These are phyloP conservation scores for Bipolaris gigantea DNA, from an alignment of 2,329 filamentous ascomycete genomes.

Conservation along the genomic window DNA sequence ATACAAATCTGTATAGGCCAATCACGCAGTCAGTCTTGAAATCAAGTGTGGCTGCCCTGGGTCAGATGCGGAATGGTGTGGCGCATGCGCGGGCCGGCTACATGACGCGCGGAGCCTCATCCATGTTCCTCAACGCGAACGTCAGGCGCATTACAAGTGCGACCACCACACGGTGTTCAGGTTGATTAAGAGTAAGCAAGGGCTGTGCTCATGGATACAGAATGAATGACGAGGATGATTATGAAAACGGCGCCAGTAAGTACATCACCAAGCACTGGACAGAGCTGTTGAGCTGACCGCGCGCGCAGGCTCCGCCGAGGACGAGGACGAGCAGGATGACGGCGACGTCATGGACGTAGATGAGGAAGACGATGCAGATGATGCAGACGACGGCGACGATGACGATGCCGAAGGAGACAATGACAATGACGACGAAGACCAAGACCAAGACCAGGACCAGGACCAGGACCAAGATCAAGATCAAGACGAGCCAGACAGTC, in stretches of 20 bases:
- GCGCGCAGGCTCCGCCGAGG: constrained; percentile 29
- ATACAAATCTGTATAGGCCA: too few relatives aligned
- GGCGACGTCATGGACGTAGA: constrained; percentile 18
- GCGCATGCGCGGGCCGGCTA: background rate
- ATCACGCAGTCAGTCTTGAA: background rate
- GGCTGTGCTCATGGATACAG: constrained; percentile 5
- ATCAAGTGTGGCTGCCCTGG: background rate
- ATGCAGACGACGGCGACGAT: constrained; percentile 37
- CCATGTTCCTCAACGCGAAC: constrained; percentile 11
- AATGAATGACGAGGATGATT: constrained; percentile 54
- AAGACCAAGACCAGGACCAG: constrained; percentile 46
- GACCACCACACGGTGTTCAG: background rate
- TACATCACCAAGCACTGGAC: background rate
- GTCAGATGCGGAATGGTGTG: background rate
- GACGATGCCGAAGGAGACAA: constrained; percentile 50
- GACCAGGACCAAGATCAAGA: constrained; percentile 49
- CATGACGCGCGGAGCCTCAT: constrained; percentile 16
- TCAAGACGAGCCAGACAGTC: constrained; percentile 51
- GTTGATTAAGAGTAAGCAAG: background rate
- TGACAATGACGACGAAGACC: constrained; percentile 48
- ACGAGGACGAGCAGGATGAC: constrained; percentile 33
- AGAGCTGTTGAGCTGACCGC: constrained; percentile 12
- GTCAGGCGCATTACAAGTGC: constrained; percentile 1
- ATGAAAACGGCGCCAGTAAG: constrained; percentile 45
- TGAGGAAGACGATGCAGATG: constrained; percentile 45